These are phyloP conservation scores for Arachnopeziza araneosa DNA, from an alignment of 2,329 filamentous ascomycete species.

Conservation along the genomic window DNA sequence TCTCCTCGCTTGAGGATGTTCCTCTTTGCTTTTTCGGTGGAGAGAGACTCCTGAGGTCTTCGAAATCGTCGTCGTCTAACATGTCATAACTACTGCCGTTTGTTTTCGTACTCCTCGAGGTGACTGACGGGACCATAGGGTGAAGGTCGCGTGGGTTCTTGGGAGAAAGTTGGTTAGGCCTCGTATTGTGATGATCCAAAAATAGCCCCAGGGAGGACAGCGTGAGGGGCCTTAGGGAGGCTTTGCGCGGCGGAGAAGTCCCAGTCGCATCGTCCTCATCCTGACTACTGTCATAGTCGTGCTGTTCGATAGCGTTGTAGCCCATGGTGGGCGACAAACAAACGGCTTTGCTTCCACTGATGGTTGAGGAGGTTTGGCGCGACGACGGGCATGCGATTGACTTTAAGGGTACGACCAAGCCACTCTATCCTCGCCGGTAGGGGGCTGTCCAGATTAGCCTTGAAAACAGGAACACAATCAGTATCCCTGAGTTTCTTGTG, in stretches of 20 bases:
- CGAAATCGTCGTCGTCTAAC: slow-evolving; percentile 18
- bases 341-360: background rate
- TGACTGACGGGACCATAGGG: slow-evolving; percentile 12
- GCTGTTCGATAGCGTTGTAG: background rate
- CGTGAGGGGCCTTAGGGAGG: background rate
- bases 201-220: slow-evolving; percentile 17
- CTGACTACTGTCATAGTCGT: background rate
- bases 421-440: background rate
- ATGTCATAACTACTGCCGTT: slow-evolving; percentile 15
- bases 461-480: background rate
- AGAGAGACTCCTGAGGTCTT: slow-evolving; percentile 4
- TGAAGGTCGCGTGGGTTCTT: slow-evolving; percentile 2
- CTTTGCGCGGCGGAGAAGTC: background rate
- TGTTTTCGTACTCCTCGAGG: slow-evolving; percentile 11
- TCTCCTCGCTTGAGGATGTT: slow-evolving; percentile 1
- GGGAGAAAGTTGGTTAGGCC: slow-evolving; percentile 8
- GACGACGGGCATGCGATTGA: background rate
- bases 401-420: background rate
- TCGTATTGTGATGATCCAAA: slow-evolving; percentile 19
- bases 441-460: background rate
- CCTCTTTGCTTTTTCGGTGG: background rate
- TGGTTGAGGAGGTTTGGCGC: background rate
- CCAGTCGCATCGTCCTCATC: background rate
- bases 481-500: background rate
- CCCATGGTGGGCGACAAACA: background rate